Conservation (phyloP, 2,329 filamentous ascomycete genomes). For the Leptosphaerulina australis region DNA sequence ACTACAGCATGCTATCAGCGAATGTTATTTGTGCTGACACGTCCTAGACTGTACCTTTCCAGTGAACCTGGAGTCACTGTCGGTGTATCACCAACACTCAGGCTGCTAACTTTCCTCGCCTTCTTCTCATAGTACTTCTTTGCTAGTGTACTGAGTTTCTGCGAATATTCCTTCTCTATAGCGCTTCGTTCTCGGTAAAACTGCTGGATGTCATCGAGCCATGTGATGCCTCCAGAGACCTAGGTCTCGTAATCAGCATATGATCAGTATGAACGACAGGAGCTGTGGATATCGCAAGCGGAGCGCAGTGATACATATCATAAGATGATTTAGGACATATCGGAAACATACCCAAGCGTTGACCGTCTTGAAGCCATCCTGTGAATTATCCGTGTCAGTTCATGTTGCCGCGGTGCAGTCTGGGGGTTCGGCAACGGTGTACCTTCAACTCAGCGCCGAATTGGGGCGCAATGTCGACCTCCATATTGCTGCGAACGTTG, state of each 20-base stretch:
- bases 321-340: background rate
- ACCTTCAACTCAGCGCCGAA: slow-evolving; percentile 97
- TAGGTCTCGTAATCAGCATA: slow-evolving; percentile 43
- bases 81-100: slow-evolving; percentile 94
- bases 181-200: slow-evolving; percentile 94
- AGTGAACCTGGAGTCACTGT: slow-evolving; percentile 92
- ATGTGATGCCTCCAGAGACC: slow-evolving; percentile 84
- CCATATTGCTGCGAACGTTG: slow-evolving; percentile 61
- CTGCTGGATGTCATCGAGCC: slow-evolving; percentile 95
- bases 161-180: slow-evolving; percentile 96
- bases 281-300: slow-evolving; percentile 12
- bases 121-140: slow-evolving; percentile 99
- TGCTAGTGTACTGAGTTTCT: slow-evolving; percentile 83
- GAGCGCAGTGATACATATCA: slow-evolving; percentile 8
- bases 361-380: slow-evolving; percentile 97
- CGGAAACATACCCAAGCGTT: slow-evolving; percentile 74
- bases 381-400: slow-evolving; percentile 34
- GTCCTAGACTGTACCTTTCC: slow-evolving; percentile 66
- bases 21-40: slow-evolving; percentile 1
- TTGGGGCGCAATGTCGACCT: slow-evolving; percentile 80
- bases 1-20: slow-evolving; percentile 54
- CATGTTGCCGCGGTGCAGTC: slow-evolving; percentile 24
- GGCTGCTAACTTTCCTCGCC: slow-evolving; percentile 79
- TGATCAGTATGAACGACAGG: background rate
- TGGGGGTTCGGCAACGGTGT: slow-evolving; percentile 35